A percentile compares a stretch with the other conserved stretches of the same genome.
Conservation (phyloP, 768 basidiomycete species). For the Kwoniella newhampshirensis region DNA sequence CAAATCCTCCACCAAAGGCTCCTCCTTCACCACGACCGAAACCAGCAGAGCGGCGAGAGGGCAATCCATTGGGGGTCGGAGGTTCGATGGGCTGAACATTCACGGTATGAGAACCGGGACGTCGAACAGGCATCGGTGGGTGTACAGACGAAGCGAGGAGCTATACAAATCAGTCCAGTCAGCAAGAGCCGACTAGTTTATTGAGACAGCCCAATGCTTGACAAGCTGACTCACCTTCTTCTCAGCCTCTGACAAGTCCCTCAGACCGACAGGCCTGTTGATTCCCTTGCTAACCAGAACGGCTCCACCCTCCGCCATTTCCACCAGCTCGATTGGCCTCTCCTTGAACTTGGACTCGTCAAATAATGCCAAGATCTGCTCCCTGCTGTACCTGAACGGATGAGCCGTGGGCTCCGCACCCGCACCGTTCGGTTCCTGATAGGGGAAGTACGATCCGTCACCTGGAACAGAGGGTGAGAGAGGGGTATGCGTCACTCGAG, state of each 20-base stretch:
- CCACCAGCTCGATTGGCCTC: constrained; percentile 73
- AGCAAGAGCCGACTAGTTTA: constrained; percentile 11
- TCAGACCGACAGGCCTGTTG: constrained; percentile 69
- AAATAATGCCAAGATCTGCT: constrained; percentile 46
- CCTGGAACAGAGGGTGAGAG: constrained; percentile 32
- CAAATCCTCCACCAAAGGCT: constrained; percentile 39
- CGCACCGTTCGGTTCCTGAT: constrained; percentile 29
- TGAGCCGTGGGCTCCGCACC: constrained; percentile 19
- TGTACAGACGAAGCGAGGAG: constrained; percentile 79
- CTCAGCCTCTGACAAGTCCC: constrained; percentile 77
- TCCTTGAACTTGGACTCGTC: constrained; percentile 63
- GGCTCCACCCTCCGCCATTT: constrained; percentile 52
- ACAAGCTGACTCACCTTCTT: constrained; percentile 77
- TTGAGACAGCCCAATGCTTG: neutral
- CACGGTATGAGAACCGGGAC: constrained; percentile 42
- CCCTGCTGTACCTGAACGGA: constrained; percentile 48
- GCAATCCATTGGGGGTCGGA: constrained; percentile 12
- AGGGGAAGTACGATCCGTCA: constrained; percentile 38
- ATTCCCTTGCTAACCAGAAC: constrained; percentile 62
- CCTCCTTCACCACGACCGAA: constrained; percentile 52
- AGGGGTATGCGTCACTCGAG: constrained; percentile 41
- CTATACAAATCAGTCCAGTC: constrained; percentile 54
- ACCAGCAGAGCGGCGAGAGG: constrained; percentile 37
- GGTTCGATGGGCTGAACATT: constrained; percentile 15
- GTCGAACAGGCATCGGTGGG: constrained; percentile 82